Conservation (phyloP, 371 early-diverging fungal species). For the Globomyces sp. region DNA sequence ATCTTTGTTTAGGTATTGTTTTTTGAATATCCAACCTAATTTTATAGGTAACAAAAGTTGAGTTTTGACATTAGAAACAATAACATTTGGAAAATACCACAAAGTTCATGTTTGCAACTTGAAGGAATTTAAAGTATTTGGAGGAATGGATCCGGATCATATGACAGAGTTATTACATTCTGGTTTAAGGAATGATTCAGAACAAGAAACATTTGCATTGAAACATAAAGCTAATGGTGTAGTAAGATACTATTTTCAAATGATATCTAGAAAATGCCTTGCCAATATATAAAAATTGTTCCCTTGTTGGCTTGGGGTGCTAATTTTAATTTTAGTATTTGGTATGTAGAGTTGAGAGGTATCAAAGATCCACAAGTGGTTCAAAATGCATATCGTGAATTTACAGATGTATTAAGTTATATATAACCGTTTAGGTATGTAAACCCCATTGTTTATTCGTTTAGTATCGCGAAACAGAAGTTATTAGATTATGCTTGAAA, state of each 20-base stretch:
- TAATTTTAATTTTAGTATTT: constrained; percentile 93
- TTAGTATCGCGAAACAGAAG: constrained; percentile 68
- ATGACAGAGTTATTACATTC: constrained; percentile 85
- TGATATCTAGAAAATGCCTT: constrained; percentile 48
- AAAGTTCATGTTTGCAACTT: constrained; percentile 96
- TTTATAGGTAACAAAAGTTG: constrained; percentile 38
- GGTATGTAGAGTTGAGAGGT: constrained; percentile 90
- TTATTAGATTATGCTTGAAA: constrained; percentile 80
- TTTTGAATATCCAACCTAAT: too few species aligned
- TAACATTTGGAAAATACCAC: constrained; percentile 95
- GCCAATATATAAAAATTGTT: constrained; percentile 88
- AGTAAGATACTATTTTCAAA: background rate
- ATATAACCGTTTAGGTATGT: constrained; percentile 41
- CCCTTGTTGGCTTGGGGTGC: constrained; percentile 89
- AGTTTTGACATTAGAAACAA: constrained; percentile 64
- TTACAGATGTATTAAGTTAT: constrained; percentile 37
- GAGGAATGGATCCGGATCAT: constrained; percentile 54
- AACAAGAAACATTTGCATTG: constrained; percentile 85
- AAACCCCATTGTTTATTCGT: constrained; percentile 26
- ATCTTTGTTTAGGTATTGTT: too few species aligned
- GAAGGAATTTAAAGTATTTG: constrained; percentile 93
- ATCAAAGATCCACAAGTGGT: constrained; percentile 64
- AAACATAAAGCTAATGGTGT: constrained; percentile 62
- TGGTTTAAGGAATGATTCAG: constrained; percentile 87
- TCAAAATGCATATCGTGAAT: constrained; percentile 59